Percentiles rank a stretch among this genome's conserved stretches.
Evolutionary conservation across 1,284 basidiomycete species (phyloP).

Genomic region (Cystobasidiaceae sp.): DNA sequence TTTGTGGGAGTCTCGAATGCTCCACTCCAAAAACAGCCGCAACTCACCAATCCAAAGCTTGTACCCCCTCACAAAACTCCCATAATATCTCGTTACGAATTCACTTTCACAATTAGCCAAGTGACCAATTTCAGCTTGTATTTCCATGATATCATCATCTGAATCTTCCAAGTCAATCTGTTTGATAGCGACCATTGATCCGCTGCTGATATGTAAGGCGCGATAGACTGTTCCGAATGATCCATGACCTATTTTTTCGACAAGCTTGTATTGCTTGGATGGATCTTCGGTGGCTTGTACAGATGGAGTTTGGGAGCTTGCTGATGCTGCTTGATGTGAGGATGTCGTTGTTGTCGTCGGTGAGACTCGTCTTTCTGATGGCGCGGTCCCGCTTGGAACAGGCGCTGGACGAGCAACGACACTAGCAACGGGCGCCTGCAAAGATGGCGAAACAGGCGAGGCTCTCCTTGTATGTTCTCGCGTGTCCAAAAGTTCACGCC

Average conservation of each 20-base stretch:
- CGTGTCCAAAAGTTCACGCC: no score
- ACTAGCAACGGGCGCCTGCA: no score
- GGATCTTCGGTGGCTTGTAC: conserved; percentile 36
- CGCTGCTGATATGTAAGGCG: conserved; percentile 78
- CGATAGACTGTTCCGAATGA: conserved; percentile 49
- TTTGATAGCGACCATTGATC: conserved; percentile 94
- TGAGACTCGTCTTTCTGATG: no score
- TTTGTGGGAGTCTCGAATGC: no score
- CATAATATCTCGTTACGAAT: conserved; percentile 93
- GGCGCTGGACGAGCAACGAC: no score
- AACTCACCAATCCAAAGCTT: conserved; percentile 78
- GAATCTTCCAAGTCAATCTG: conserved; percentile 74
- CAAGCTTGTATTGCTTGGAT: conserved; percentile 67
- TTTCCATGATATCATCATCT: conserved; percentile 92
- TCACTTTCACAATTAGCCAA: conserved; percentile 92
- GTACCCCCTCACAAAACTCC: conserved; percentile 91
- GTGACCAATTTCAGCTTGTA: conserved; percentile 88
- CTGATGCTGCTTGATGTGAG: no score
- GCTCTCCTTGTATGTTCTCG: no score
- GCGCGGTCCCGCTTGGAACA: no score
- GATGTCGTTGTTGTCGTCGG: no score
- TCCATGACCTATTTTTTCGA: conserved; percentile 95
- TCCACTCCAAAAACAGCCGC: no score
- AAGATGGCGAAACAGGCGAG: no score
- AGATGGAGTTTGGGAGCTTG: no score